Conservation (phyloP, 2,329 filamentous ascomycete species). For the Trichoderma oligosporum region DNA sequence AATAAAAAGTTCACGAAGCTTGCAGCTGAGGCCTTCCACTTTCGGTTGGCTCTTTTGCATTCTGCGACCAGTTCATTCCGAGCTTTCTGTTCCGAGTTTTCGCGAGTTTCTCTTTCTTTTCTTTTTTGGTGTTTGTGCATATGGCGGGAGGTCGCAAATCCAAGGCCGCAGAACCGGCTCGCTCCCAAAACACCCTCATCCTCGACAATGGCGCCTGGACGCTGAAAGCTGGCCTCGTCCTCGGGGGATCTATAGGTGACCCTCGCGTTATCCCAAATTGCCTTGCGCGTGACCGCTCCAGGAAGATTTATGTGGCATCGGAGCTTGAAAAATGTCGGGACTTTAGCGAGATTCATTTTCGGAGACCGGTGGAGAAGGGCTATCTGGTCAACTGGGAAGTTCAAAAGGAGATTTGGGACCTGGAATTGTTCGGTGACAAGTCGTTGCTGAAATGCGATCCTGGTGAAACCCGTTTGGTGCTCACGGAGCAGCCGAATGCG, state of each 20-base stretch:
- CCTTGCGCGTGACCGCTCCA: conserved; percentile 76
- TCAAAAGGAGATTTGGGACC: conserved; percentile 93
- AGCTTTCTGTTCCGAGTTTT: conserved; percentile 7
- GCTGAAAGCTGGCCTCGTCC: conserved; percentile 81
- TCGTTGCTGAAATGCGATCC: conserved; percentile 70
- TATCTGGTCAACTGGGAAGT: conserved; percentile 96
- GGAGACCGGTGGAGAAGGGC: conserved; percentile 88
- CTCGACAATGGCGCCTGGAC: conserved; percentile 91
- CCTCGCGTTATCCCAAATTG: conserved; percentile 82
- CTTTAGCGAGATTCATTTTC: conserved; percentile 83
- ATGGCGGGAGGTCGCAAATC: conserved; percentile 51
- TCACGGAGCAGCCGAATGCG: conserved; percentile 82
- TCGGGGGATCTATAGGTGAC: conserved; percentile 42
- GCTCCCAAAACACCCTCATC: conserved; percentile 68
- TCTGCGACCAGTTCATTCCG: not conserved
- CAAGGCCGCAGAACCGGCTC: conserved; percentile 47
- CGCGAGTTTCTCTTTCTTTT: conserved; percentile 1
- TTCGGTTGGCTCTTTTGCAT: not conserved
- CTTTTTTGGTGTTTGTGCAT: no score
- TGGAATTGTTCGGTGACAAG: conserved; percentile 71
- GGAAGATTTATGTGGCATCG: conserved; percentile 73
- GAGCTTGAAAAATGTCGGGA: conserved; percentile 78
- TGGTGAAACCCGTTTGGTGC: conserved; percentile 73
- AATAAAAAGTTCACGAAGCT: not conserved
- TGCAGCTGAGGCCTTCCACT: conserved; percentile 1